A percentile compares a stretch with the other conserved stretches of the same genome.
Evolutionary conservation across 768 basidiomycete species (phyloP).

Genomic region (Mycena polygramma): DNA sequence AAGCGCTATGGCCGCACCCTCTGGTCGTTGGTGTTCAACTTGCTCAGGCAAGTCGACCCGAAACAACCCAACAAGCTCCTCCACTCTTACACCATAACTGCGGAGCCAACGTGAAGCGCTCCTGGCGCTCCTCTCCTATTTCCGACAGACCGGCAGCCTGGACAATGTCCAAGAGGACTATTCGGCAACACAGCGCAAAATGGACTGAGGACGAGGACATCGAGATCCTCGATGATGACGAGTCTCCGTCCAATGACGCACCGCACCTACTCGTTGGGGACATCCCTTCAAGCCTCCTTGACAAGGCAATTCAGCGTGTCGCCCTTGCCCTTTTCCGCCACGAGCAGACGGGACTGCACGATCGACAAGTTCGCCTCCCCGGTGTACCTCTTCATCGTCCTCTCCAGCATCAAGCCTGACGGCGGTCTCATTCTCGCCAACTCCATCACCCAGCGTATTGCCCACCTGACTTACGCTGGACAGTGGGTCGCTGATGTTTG

Average conservation of each 20-base stretch:
- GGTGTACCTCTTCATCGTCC: constrained; percentile 16
- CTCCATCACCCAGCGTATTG: constrained; percentile 20
- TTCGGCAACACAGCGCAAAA: too few species aligned
- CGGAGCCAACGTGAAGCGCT: neutral
- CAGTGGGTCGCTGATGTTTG: constrained; percentile 6
- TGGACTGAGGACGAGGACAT: neutral
- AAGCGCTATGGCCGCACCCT: constrained; percentile 11
- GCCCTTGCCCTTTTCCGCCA: constrained; percentile 10
- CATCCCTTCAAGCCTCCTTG: neutral
- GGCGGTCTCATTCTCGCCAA: constrained; percentile 10
- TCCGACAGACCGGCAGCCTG: neutral
- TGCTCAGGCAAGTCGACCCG: constrained; percentile 16
- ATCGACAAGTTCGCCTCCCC: constrained; percentile 15
- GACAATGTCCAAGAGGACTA: neutral
- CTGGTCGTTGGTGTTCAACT: constrained; percentile 26
- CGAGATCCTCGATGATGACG: neutral
- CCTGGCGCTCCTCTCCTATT: neutral
- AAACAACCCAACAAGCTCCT: neutral
- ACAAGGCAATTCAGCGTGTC: constrained; percentile 11
- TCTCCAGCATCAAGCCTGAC: constrained; percentile 5
- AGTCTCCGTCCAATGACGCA: neutral
- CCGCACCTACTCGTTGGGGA: neutral
- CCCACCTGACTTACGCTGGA: constrained; percentile 12
- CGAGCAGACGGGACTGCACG: constrained; percentile 1
- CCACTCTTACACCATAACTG: constrained; percentile 10